Evolutionary conservation across 305 asterid genomes (phyloP), one percentile per base, ranked within the genome.

Genomic region (Rubia balearica): DNA sequence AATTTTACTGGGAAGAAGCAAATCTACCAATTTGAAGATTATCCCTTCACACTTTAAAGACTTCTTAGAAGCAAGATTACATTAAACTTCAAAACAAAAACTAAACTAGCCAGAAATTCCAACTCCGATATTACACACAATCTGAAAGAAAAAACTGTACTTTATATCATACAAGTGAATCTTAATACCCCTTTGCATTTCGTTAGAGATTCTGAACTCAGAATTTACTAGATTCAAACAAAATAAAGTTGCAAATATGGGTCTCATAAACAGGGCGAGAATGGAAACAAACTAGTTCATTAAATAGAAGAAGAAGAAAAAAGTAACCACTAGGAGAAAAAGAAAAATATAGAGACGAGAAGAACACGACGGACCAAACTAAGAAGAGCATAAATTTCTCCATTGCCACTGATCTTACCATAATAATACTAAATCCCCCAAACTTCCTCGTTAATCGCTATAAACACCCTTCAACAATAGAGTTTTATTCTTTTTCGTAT

Each of bases 291-390:
- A 53, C 12, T 6, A 40, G 76, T 9, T 65, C n/a, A 0, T 43
- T 41, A 17, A 51, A 36, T 64, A 30, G 36, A 30, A 30, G 69
- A 61, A 30, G 36, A 30, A 30, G 36, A 30, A n/a, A 74, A 64
- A 62, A 76, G 80, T 61, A 24, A 87, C 96, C 88, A 57, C 42
- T 67, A 77, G 91, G 77, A 79, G 89, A 81, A 40, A 75, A 64
- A 38, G 87, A 74, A 71, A 86, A 88, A 24, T 69, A 42, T 19
- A 86, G 51, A 70, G 17, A 70, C 80, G 79, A 78, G 79, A 65
- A 68, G 67, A 72, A 27, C 7, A 57, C 13, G 42, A 42, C 59
- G 40, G 77, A 77, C 61, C 77, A 57, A 68, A 75, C 77, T 60
- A 85, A 81, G 40, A 83, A 70, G 67, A 84, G 66, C 38, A 80